Base-by-base conservation (phyloP, 1,139 yeast species). In the Taphrina betulina region DNA sequence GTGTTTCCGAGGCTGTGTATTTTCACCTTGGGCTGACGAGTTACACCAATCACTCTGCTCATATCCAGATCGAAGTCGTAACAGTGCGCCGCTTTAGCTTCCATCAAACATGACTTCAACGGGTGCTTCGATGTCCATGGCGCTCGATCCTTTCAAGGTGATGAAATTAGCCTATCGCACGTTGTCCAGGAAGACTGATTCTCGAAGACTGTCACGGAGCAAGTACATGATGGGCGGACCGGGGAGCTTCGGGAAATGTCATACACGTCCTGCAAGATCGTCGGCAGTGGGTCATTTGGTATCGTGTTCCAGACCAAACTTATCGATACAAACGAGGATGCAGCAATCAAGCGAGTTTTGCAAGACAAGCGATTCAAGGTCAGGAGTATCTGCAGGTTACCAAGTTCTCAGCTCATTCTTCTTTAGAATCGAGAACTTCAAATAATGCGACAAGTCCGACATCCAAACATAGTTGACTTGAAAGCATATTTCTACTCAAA, bases 271-370 rank as follows among this genome's bases (percentile, higher is more conserved):
- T 79, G 81, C 58, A 82, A 86, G 66, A 90, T 90, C 77, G 95
- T 90, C 53, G 98, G 98, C 16, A 95, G 88, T 70, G 98, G 98
- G 14, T 89, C 97, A 19, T 92, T 92, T 74, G 98, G 98, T 3
- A 92, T 89, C 31, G 98, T 92, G 26, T 89, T 88, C 68, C 95
- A 88, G 66, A 88, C 96, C 7, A 83, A 80, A 60, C 76, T 92
- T 44, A 35, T 58, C 26, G 92, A 95, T 23, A 76, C 85, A 34
- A 82, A 85, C 60, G 87, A 83, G 66, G 73, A 74, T 50, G 95
- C 94, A 23, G 99, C 98, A 58, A 88, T 94, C 69, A 92, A 92
- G 71, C 78, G 95, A 62, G 98, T 92, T 8, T 76, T 92, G 31
- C 98, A 94, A 69, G 99, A 92, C 71, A 86, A 85, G 69, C 75